Evolutionary conservation across 176 grass and related monocot species (phyloP).

Genomic region (Tuctoria greenei): DNA sequence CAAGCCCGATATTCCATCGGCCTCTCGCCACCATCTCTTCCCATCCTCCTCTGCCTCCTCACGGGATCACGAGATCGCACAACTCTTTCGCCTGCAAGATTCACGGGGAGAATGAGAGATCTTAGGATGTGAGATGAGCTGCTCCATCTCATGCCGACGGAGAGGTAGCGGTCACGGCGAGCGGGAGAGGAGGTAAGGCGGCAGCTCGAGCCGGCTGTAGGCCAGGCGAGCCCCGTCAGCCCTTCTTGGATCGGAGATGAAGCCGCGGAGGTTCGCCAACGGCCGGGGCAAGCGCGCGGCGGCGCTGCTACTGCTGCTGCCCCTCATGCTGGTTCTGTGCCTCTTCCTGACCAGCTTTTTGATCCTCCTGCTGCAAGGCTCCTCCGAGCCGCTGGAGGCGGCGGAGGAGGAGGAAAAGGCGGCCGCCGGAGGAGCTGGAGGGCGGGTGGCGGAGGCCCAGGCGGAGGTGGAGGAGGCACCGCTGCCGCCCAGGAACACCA

Average conservation of each 20-base stretch:
- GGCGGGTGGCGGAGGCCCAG: not conserved
- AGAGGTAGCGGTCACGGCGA: constrained; percentile 6
- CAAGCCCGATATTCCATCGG: constrained; percentile 34
- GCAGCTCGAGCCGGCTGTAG: not conserved
- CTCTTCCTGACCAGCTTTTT: constrained; percentile 40
- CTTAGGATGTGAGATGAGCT: not conserved
- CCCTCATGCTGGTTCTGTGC: constrained; percentile 38
- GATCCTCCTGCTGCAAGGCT: constrained; percentile 40
- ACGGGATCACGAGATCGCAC: constrained; percentile 35
- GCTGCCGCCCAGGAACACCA: constrained; percentile 50
- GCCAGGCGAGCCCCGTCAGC: not conserved
- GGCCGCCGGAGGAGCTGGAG: not conserved
- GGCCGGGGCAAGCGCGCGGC: constrained; percentile 33
- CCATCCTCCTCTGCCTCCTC: not conserved
- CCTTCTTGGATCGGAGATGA: constrained; percentile 25
- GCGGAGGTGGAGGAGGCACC: constrained; percentile 63
- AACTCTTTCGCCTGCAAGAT: not conserved
- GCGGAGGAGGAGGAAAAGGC: not conserved
- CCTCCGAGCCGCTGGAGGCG: constrained; percentile 27
- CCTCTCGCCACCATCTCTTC: not conserved
- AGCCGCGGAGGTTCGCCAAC: constrained; percentile 39
- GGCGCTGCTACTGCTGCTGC: constrained; percentile 12
- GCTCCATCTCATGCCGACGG: constrained; percentile 5
- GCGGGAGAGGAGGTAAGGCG: not conserved
- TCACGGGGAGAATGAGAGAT: not conserved